Conservation (phyloP, 1,284 basidiomycete species). For the Jaminaea rosea region DNA sequence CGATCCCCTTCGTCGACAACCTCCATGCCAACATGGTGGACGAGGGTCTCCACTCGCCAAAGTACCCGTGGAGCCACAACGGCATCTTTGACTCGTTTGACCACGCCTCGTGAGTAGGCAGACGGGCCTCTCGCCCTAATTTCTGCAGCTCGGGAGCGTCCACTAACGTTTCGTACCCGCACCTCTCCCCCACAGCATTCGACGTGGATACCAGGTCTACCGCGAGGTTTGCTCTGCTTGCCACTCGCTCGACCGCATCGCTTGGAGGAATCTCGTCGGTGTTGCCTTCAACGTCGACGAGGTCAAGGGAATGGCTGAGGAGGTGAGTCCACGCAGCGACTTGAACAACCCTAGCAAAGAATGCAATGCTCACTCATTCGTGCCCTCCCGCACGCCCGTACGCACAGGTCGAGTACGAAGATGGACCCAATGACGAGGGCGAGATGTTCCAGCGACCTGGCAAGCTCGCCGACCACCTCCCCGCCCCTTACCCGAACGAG, state of each 20-base stretch:
- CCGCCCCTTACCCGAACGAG: slow-evolving; percentile 90
- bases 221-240: slow-evolving; percentile 98
- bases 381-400: too few species aligned
- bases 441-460: slow-evolving; percentile 98
- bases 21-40: slow-evolving; percentile 54
- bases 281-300: slow-evolving; percentile 94
- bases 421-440: slow-evolving; percentile 71
- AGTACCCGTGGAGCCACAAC: slow-evolving; percentile 83
- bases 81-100: slow-evolving; percentile 85
- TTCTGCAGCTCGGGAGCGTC: too few species aligned
- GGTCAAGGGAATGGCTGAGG: slow-evolving; percentile 79
- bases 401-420: slow-evolving; percentile 82
- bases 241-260: slow-evolving; percentile 97
- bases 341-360: too few species aligned
- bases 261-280: slow-evolving; percentile 98
- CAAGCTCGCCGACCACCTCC: slow-evolving; percentile 94
- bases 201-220: slow-evolving; percentile 97
- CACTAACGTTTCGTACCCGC: neutral
- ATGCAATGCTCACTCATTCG: too few species aligned
- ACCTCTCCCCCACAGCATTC: slow-evolving; percentile 59
- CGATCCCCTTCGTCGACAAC: slow-evolving; percentile 45
- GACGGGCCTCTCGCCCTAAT: too few species aligned
- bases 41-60: slow-evolving; percentile 82
- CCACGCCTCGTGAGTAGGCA: slow-evolving; percentile 58
- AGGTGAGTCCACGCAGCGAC: too few species aligned